Percentiles rank a stretch among this genome's conserved stretches.
phyloP scores from a whole-genome alignment of 306 rosid genomes.

The Quercus parvula region DNA sequence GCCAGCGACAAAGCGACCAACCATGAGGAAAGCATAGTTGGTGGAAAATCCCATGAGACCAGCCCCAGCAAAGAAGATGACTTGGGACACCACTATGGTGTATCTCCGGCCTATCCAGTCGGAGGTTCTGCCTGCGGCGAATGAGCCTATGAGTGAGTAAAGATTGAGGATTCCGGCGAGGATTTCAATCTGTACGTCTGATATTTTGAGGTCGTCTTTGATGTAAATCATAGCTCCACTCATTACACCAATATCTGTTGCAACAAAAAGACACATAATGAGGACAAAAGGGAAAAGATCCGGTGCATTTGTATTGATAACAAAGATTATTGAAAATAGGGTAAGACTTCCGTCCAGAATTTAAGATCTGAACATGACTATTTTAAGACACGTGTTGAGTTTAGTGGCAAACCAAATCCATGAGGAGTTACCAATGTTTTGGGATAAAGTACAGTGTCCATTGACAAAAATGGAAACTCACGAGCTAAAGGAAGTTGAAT shows the following conservation, averaged over 20 bases:
- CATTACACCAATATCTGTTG: slow-evolving; percentile 88
- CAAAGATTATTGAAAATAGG: too few relatives aligned
- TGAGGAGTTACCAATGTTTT: too few relatives aligned
- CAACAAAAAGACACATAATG: background rate
- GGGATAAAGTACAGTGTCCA: too few relatives aligned
- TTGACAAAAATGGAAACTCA: too few relatives aligned
- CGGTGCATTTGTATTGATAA: too few relatives aligned
- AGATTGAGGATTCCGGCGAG: slow-evolving; percentile 69
- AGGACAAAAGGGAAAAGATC: background rate
- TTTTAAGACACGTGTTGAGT: too few relatives aligned
- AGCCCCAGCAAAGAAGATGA: slow-evolving; percentile 69
- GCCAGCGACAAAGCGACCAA: slow-evolving; percentile 74
- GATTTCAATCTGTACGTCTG: slow-evolving; percentile 51
- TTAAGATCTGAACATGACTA: too few relatives aligned
- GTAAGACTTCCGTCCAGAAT: too few relatives aligned
- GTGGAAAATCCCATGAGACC: slow-evolving; percentile 80
- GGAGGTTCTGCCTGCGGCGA: slow-evolving; percentile 75
- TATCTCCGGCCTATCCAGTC: slow-evolving; percentile 93
- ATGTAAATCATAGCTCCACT: slow-evolving; percentile 76
- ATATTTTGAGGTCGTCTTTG: slow-evolving; percentile 44
- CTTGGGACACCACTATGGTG: slow-evolving; percentile 61
- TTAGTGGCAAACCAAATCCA: too few relatives aligned
- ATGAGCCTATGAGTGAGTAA: slow-evolving; percentile 64
- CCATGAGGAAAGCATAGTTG: slow-evolving; percentile 76
- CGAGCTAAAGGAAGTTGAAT: too few relatives aligned